phyloP scores from a whole-genome alignment of 2,329 filamentous ascomycete species.

The Trichophaea hybrida region DNA sequence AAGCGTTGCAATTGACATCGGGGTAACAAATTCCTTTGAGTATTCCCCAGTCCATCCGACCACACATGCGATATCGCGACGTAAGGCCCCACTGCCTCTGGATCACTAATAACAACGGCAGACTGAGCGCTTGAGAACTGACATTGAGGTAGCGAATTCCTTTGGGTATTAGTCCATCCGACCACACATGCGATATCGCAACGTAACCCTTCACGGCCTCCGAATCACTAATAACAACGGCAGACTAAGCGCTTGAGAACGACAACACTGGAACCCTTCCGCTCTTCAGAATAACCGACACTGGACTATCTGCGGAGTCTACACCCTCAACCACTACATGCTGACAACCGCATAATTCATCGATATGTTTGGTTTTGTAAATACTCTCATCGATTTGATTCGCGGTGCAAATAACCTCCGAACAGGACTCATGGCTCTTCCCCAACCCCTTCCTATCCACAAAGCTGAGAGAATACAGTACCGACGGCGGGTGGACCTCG shows the following conservation, averaged over 20 bases:
- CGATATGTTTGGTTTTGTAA: constrained; percentile 27
- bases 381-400: constrained; percentile 29
- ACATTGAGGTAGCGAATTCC: constrained; percentile 29
- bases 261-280: constrained; percentile 8
- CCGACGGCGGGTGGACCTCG: neutral
- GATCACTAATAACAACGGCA: neutral
- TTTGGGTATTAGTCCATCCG: constrained; percentile 29
- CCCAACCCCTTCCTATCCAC: neutral
- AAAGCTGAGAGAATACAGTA: constrained; percentile 3
- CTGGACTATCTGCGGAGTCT: constrained; percentile 14
- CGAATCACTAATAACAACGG: neutral
- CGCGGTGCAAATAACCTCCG: constrained; percentile 24
- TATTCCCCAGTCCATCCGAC: constrained; percentile 30
- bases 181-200: constrained; percentile 33
- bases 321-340: constrained; percentile 24
- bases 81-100: constrained; percentile 25
- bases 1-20: constrained; percentile 29
- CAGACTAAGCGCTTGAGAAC: constrained; percentile 1
- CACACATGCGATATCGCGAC: constrained; percentile 32
- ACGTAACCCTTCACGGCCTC: constrained; percentile 27
- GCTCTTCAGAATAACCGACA: constrained; percentile 3
- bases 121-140: constrained; percentile 20
- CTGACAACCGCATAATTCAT: constrained; percentile 23
- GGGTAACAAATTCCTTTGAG: constrained; percentile 28
- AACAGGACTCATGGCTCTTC: constrained; percentile 28